Evolutionary conservation across 495 filamentous ascomycete genomes (phyloP), one percentile per base, ranked within the genome.

Genomic region (Daldinia bambusicola): DNA sequence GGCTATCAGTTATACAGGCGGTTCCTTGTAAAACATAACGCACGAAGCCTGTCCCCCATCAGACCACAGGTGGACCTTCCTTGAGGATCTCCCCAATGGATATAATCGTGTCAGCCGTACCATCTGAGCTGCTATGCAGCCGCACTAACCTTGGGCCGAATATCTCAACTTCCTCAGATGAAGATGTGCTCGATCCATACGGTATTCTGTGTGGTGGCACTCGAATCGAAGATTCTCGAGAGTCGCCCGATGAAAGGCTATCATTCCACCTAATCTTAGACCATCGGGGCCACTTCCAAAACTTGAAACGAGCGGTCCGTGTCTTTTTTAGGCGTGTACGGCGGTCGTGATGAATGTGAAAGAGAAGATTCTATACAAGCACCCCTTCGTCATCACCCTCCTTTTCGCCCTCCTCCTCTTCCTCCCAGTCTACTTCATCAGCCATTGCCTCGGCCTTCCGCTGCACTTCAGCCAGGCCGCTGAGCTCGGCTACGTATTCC

Each of bases 401-500:
- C 2, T 60, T 78, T n/a, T 61, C 68, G 13, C 37, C 63, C 36
- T 75, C 83, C 10, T 37, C 53, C 22, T 83, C 82, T 56, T 84
- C 82, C 31, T 81, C 80, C 80, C 81, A 85, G 41, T 84, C 82
- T 40, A 84, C 72, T 20, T 83, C 80, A 0, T 71, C 78, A 31
- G 78, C 76, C 50, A 81, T 75, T 40, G 69, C 77, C 76, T 95
- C 93, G 0, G 95, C 95, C 75, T 81, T 83, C 74, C 90, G 85
- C 78, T 98, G 95, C 63, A 97, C 94, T 83, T 98, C 94, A 55
- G 92, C 93, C 41, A 98, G 82, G 8, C 95, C 95, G 73, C 92
- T 96, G 41, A 98, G 80, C 75, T 97, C 93, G 70, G 94, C 92
- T 0, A 99, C 92, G 76, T 92, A 98, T 2, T 94, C 91, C 57